Evolutionary conservation across 2,329 filamentous ascomycete species (phyloP), one percentile per base, ranked within the genome.

Genomic region (Exophiala calicioides): DNA sequence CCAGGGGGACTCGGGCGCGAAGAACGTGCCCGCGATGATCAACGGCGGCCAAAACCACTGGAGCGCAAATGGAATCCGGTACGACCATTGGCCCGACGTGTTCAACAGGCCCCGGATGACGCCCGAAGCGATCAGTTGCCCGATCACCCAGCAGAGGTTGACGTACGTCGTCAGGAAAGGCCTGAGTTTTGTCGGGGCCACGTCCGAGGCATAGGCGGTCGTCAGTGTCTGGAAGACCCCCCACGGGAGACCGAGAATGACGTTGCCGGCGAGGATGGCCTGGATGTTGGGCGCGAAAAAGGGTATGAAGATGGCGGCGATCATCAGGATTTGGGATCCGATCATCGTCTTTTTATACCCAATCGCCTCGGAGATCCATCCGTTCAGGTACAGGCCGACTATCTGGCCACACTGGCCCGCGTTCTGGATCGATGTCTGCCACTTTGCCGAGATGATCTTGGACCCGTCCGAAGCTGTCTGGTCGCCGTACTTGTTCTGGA

Each of bases 1-100:
- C 73, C 72, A 75, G 1, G 74, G 74, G 2, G 72, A 75, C 55
- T 77, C 74, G 1, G 74, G 74, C 1, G 74, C 74, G 20, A 76
- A 59, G n/a, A 61, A 62, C 16, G 75, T 70, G 3, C 68, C 73
- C 43, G 76, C 60, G 29, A 73, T 63, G 4, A 77, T 64, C 2
- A 75, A 75, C 27, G 75, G 52, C 1, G 74, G 74, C 74, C 74
- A 77, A 68, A 76, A 75, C 74, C 74, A 58, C 55, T 78, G 75
- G 18, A 78, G 53, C 3, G 68, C 69, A 51, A 75, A 78, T 0
- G 75, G 75, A 46, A 78, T 76, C 1, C 72, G 65, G 58, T 76
- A 78, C 3, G 74, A 68, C 75, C 75, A 77, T 53, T 77, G 59
- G 44, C 75, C 74, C 1, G 61, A 42, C 19, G 73, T 64, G 16